Base-by-base conservation (phyloP, 2,329 filamentous ascomycete species). In the Emmonsiellopsis sp. region DNA sequence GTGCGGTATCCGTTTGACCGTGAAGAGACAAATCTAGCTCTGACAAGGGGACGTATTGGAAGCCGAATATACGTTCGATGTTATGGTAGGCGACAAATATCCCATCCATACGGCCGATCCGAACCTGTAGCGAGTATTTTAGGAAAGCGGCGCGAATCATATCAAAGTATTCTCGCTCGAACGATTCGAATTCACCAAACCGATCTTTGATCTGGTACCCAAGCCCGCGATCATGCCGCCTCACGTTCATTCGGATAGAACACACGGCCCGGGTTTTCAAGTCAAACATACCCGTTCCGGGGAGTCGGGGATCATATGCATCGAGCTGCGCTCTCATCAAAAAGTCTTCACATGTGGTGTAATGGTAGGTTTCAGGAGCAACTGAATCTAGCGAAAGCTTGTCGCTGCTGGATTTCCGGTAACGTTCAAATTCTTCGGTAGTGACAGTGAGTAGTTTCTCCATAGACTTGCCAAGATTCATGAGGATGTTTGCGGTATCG, bases 21-120 rank as follows among this genome's bases (percentile, higher is more conserved):
- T 98, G 94, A n/a, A 98, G 71, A 0, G 89, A 81, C n/a, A 78
- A 67, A 67, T 98, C 93, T 86, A 98, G 90, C 65, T 98, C 93
- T 3, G 81, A 67, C 11, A 97, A 72, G 55, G 84, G 84, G 56
- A 98, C 80, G 67, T 98, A 98, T 70, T 98, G 93, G 69, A 98
- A 98, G 5, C 93, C 93, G 66, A 98, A 98, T 49, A 98, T 95
- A 53, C 91, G 86, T 70, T 91, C 80, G 2, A 90, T 88, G 67
- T 98, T 98, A 75, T 98, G 93, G 67, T 84, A 98, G 2, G 93
- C 93, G 20, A 97, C 87, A 65, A 97, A 98, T 49, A 97, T 96
- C 52, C 93, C 93, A 66, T 98, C 92, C 94, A 98, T 98, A 49
- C 91, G 84, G 15, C 94, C 93, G 82, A 98, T 94, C 44, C 93